Base-by-base conservation (phyloP, 345 rosid species). In the Camelina hispida region DNA sequence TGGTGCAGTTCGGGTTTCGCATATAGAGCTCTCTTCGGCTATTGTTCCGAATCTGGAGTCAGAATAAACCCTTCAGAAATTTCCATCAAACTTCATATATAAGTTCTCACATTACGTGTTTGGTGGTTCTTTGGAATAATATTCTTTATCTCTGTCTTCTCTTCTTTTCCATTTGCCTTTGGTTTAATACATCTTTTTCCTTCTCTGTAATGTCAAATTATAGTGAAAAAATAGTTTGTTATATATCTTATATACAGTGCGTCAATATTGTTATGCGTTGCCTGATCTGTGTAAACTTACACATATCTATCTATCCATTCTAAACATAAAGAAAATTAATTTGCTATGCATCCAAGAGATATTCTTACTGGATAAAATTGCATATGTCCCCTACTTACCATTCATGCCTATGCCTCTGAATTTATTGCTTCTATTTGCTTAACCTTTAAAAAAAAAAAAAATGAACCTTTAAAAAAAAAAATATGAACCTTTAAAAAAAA, bases 1-100 rank as follows among this genome's bases (percentile, higher is more conserved):
- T 7, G 98, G 98, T 42, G 98, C 98, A 0, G 93, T 96, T 25
- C 87, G 99, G 58, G 98, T 88, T 72, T 96, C 96, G 55, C 99
- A 93, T 68, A 70, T 91, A 69, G 96, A 89, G 87, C 87, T 95
- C 38, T 85, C 89, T 5, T 87, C 93, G 9, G 99, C 99, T 30
- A 81, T 96, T 44, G 91, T 84, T 55, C 98, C 99, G 17, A 85
- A 82, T 68, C 84, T 96, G 69, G 94, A 84, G 2, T 75, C 81
- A 6, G 87, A 82, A 5, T 60, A 78, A 25, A 47, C 30, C 53
- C 44, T 64, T 65, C 5, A 57, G 22, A 77, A 55, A 53, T 57
- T 64, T 65, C 68, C 66, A 48, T 64, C 32, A 47, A 47, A 62
- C 55, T 47, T 63, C 55, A 48, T 70, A 69, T 56, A 7, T 76